Conservation (phyloP, 768 basidiomycete species). For the Tricholomella constricta region DNA sequence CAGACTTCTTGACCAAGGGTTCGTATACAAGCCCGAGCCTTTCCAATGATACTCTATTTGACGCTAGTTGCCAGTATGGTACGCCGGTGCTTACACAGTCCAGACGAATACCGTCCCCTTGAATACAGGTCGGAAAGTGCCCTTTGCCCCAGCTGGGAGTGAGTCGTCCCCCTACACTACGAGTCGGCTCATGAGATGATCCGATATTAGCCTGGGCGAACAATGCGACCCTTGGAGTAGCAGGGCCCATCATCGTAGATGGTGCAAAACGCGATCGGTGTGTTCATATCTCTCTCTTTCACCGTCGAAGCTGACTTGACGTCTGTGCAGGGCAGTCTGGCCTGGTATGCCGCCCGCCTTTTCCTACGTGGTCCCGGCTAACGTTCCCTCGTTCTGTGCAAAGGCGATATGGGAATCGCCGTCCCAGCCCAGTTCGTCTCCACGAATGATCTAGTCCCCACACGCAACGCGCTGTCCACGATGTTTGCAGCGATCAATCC, state of each 20-base stretch:
- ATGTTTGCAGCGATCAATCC: constrained; percentile 59
- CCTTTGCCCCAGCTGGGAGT: constrained; percentile 48
- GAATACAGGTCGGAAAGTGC: constrained; percentile 51
- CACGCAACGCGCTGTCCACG: constrained; percentile 56
- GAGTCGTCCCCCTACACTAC: constrained; percentile 27
- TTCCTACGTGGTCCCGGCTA: not conserved
- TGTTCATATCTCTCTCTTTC: no score
- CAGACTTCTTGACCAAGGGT: constrained; percentile 54
- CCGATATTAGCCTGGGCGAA: constrained; percentile 49
- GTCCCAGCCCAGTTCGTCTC: constrained; percentile 64
- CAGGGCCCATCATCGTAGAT: constrained; percentile 63
- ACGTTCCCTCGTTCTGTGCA: not conserved
- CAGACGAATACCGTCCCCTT: constrained; percentile 57
- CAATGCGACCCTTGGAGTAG: constrained; percentile 54
- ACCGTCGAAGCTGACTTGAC: no score
- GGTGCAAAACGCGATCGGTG: constrained; percentile 60
- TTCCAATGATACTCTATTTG: not conserved
- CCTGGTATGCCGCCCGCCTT: constrained; percentile 36
- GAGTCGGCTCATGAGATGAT: not conserved
- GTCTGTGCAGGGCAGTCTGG: constrained; percentile 50
- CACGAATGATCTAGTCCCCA: constrained; percentile 58
- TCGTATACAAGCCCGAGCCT: not conserved
- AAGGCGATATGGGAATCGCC: constrained; percentile 65
- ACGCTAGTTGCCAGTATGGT: constrained; percentile 45
- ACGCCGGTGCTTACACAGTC: constrained; percentile 62